phyloP scores from a whole-genome alignment of 1,284 basidiomycete species.

The Anthracocystis panici-leucophaei region DNA sequence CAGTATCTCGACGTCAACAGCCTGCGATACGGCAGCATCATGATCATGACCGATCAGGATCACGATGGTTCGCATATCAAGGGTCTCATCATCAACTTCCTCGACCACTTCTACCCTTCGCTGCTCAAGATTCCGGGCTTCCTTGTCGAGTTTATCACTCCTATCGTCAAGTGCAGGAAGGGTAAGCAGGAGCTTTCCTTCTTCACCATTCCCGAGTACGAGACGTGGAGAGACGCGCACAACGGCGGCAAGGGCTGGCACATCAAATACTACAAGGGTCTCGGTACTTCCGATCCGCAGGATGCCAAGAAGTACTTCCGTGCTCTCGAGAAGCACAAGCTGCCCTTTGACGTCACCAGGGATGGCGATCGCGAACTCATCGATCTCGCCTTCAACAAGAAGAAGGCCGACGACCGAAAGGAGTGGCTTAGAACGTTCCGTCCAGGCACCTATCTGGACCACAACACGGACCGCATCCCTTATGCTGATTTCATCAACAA shows the following conservation, averaged over 20 bases:
- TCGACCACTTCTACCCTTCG: conserved; percentile 97
- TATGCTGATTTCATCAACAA: conserved; percentile 97
- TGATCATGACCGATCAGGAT: conserved; percentile 99
- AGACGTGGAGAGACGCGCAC: conserved; percentile 87
- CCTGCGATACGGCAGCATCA: conserved; percentile 92
- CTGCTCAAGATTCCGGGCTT: conserved; percentile 91
- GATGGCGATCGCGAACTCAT: conserved; percentile 89
- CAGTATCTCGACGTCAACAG: conserved; percentile 80
- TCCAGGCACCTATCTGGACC: conserved; percentile 95
- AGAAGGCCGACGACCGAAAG: conserved; percentile 98
- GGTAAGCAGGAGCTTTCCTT: conserved; percentile 86
- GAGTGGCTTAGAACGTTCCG: conserved; percentile 97
- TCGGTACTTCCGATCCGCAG: conserved; percentile 89
- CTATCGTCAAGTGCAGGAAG: conserved; percentile 88
- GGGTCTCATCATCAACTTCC: conserved; percentile 96
- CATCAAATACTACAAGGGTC: conserved; percentile 85
- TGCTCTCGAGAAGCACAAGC: conserved; percentile 91
- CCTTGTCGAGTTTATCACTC: conserved; percentile 97
- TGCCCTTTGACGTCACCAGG: conserved; percentile 86
- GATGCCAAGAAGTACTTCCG: conserved; percentile 95
- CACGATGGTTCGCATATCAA: conserved; percentile 99
- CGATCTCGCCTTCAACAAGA: conserved; percentile 99
- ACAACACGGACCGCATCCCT: conserved; percentile 86
- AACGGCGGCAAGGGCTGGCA: conserved; percentile 85
- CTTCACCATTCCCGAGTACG: conserved; percentile 97